A percentile compares a stretch with the other conserved stretches of the same genome.
Conservation (phyloP, 805 yeast genomes). For the Kodamaea hsintzibuensis region DNA sequence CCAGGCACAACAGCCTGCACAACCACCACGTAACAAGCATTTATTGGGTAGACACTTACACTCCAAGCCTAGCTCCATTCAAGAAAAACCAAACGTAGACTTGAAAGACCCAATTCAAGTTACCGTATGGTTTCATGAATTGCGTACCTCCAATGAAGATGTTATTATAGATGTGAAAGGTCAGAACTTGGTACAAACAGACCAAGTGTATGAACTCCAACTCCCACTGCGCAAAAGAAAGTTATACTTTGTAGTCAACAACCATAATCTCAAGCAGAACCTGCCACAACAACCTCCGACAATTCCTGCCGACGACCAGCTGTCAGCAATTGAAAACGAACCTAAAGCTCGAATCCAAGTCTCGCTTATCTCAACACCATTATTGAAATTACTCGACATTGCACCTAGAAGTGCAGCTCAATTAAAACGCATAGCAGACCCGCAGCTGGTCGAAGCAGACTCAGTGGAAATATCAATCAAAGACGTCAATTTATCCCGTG, state of each 20-base stretch:
- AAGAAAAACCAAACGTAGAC: conserved; percentile 4
- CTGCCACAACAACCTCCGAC: conserved; percentile 1
- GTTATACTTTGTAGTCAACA: conserved; percentile 45
- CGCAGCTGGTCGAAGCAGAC: conserved; percentile 66
- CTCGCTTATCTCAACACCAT: conserved; percentile 59
- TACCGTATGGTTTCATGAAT: conserved; percentile 69
- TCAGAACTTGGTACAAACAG: conserved; percentile 64
- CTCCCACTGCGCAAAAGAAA: conserved; percentile 38
- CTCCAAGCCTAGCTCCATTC: background rate
- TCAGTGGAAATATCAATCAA: conserved; percentile 77
- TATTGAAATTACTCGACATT: conserved; percentile 61
- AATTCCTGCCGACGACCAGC: background rate
- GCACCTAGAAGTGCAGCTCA: conserved; percentile 67
- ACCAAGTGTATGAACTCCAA: conserved; percentile 72
- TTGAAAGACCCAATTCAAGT: conserved; percentile 34
- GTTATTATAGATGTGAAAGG: conserved; percentile 62
- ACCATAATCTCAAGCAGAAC: conserved; percentile 22
- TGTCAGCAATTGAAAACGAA: conserved; percentile 2
- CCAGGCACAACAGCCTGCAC: background rate
- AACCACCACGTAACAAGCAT: background rate
- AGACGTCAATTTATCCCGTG: conserved; percentile 80
- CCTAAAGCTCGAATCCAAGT: conserved; percentile 39
- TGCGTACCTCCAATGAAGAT: conserved; percentile 54
- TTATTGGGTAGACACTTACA: background rate
- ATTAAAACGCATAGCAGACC: conserved; percentile 46